Base-by-base conservation (phyloP, 1,284 basidiomycete species). In the Puccinia coronata region DNA sequence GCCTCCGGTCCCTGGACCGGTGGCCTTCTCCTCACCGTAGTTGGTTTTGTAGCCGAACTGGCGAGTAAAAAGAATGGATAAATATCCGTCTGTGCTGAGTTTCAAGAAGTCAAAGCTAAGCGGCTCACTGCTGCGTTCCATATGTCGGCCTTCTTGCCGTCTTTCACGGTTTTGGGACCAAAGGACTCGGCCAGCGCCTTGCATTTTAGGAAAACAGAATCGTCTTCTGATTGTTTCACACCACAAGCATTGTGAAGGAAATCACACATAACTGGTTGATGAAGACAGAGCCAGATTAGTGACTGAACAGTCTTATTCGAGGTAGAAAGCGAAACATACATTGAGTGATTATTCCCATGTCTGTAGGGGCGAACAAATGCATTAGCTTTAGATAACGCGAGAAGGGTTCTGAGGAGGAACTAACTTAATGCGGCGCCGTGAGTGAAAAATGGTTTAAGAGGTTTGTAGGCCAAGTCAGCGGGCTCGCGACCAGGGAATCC, bases 231-330 rank as follows among this genome's bases (percentile, higher is more conserved):
- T 51, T 77, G 59, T 51, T 34, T 14, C 14, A 77, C 39, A 18
- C 61, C 61, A 34, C 75, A 77, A 23, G 2, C 67, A 34, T 77
- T 77, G 41, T 63, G 49, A 5, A 77, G 61, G 25, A n/a, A n/a
- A 31, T 77, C 75, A 31, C 75, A 77, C 75, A 77, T 77, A 39
- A 23, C 73, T 75, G 31, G n/a, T n/a, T n/a, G n/a, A n/a, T n/a
- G n/a, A n/a, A n/a, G n/a, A n/a, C n/a, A n/a, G n/a, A n/a, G n/a
- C n/a, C n/a, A n/a, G n/a, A n/a, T n/a, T n/a, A n/a, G n/a, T n/a
- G n/a, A n/a, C n/a, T n/a, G n/a, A n/a, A n/a, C n/a, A n/a, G n/a
- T n/a, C n/a, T n/a, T n/a, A n/a, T n/a, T n/a, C n/a, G n/a, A n/a
- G n/a, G n/a, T n/a, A n/a, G n/a, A n/a, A n/a, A n/a, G n/a, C n/a